Evolutionary conservation across 2,329 filamentous ascomycete species (phyloP), one percentile per base, ranked within the genome.

Genomic region (Hypocreales sp.): DNA sequence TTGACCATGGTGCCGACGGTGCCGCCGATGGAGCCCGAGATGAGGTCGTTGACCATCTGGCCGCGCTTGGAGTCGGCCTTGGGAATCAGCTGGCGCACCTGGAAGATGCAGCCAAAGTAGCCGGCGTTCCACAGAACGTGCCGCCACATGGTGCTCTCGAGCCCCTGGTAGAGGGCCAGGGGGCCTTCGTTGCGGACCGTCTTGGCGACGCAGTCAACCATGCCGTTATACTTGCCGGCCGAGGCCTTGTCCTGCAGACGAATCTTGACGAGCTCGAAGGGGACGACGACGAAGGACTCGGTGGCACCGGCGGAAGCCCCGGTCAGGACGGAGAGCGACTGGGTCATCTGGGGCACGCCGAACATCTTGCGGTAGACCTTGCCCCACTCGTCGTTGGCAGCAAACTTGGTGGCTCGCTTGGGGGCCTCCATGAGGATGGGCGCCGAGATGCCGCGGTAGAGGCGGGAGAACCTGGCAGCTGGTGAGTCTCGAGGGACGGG

Each of bases 81-180:
- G 35, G 90, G 90, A 25, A 98, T 58, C 40, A 94, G 62, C 34
- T 72, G 69, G 49, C 86, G 79, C 36, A 95, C 82, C 60, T 98
- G 90, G 73, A 92, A 93, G 53, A 98, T 98, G 58, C 84, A 92
- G 46, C 90, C 90, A 53, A 98, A 98, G 68, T 93, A 94, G 32
- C 86, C 87, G 10, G 80, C 73, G 57, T 94, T 94, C 86, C 86
- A 94, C 33, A 67, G 56, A 30, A 66, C 73, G 57, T 98, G 90
- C 37, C 90, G 76, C 90, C 90, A 98, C 60, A 95, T 62, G 30
- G 90, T 98, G 35, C 80, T 87, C 62, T 98, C 90, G 25, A 98
- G 73, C 31, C 90, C 90, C 55, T 95, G 92, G 67, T 95, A 98
- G 50, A 98, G 66, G 33, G 87, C 82, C 36, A 95, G 64, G 11